Evolutionary conservation across 495 filamentous ascomycete genomes (phyloP), one percentile per base, ranked within the genome.

Genomic region (Thermochaetoides thermophila): DNA sequence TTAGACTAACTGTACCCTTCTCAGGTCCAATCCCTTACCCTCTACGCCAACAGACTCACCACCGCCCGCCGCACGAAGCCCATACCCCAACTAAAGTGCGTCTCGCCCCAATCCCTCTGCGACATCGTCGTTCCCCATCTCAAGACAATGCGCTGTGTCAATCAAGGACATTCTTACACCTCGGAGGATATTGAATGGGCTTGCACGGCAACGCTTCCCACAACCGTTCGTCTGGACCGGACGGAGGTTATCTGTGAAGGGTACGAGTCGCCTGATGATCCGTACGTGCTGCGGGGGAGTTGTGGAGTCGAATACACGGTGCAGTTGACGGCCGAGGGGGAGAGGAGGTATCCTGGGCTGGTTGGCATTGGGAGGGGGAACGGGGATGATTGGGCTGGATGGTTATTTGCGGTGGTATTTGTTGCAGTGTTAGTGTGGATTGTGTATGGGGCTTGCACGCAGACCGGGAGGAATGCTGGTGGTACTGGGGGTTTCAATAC

Each of bases 211-310:
- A 59, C 35, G 3, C 59, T 96, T 1, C 89, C 89, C 0, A 49
- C 67, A 0, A 81, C 91, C 45, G 80, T 97, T 51, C 89, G 89
- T 50, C 70, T 96, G 9, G 89, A 85, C 22, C 61, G 68, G 17
- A 95, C 89, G 2, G 87, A 97, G 35, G 89, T 97, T 8, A 63
- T 83, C 3, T 97, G 89, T 53, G 89, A 97, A 48, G 89, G 89
- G 7, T 96, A 93, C 55, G 62, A 69, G 12, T 57, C 51, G 8
- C 56, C 78, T 0, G 71, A 84, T 13, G 89, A 97, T 49, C 67
- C 69, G 0, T 89, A 84, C 57, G 68, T 96, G 4, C 60, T 97
- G 12, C 82, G 82, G 40, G 87, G 89, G 3, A 83, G 73, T 46
- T 97, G 89, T 56, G 89, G 84, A 2, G 87, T 93, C 8, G 86